Evolutionary conservation across 2,329 filamentous ascomycete genomes (phyloP).

Genomic region (Aureobasidium sp.): DNA sequence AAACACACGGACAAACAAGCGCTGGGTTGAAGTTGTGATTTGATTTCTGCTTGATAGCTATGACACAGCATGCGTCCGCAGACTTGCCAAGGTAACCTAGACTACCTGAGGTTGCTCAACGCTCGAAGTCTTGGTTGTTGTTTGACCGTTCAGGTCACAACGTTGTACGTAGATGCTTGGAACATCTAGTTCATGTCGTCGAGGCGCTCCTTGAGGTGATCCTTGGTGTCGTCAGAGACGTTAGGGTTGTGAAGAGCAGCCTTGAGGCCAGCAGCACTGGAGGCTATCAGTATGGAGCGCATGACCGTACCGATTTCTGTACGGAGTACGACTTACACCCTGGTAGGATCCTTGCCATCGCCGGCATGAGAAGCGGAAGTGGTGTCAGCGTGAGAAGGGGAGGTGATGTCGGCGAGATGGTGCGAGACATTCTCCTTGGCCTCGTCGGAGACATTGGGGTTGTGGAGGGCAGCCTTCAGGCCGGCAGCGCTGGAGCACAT

Average conservation of each 20-base stretch:
- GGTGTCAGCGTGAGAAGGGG: slow-evolving; percentile 17
- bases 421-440: slow-evolving; percentile 49
- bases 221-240: slow-evolving; percentile 47
- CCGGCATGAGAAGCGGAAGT: slow-evolving; percentile 12
- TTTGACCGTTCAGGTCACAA: not conserved
- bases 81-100: not conserved
- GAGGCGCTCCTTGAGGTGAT: slow-evolving; percentile 45
- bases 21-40: not conserved
- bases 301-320: not conserved
- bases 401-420: slow-evolving; percentile 36
- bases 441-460: slow-evolving; percentile 48
- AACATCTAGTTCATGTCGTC: slow-evolving; percentile 26
- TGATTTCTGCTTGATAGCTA: not conserved
- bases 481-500: slow-evolving; percentile 14
- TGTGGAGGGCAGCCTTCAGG: slow-evolving; percentile 39
- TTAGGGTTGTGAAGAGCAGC: slow-evolving; percentile 46
- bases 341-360: slow-evolving; percentile 36
- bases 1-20: not conserved
- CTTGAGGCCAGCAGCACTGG: slow-evolving; percentile 20
- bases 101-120: not conserved
- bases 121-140: not conserved
- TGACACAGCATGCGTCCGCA: not conserved
- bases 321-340: slow-evolving; percentile 36
- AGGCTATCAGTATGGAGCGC: not conserved
- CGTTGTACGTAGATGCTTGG: not conserved